phyloP scores from a whole-genome alignment of 345 rosid genomes.

The Rhizophora mangle region DNA sequence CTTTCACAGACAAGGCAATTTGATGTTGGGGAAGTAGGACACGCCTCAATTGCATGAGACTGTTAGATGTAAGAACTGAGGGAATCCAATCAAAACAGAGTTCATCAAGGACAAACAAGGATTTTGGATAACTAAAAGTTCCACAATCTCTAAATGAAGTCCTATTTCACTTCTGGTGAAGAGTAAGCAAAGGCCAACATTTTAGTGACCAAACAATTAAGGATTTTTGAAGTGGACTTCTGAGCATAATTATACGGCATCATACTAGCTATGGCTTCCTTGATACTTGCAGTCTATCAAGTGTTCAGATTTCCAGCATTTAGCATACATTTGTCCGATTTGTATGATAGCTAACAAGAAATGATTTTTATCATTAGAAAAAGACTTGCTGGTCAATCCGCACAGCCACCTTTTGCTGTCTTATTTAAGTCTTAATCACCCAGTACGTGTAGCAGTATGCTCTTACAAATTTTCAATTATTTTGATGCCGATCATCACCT shows the following conservation, averaged over 20 bases:
- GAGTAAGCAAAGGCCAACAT: background rate
- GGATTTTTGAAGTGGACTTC: too few relatives aligned
- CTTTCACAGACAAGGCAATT: conserved; percentile 21
- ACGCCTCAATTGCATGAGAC: conserved; percentile 32
- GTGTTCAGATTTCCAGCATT: too few relatives aligned
- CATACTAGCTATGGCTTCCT: too few relatives aligned
- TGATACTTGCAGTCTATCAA: too few relatives aligned
- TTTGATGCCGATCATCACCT: background rate
- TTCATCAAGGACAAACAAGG: conserved; percentile 8
- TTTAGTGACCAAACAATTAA: background rate
- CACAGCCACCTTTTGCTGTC: too few relatives aligned
- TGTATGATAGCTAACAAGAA: too few relatives aligned
- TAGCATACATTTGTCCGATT: too few relatives aligned
- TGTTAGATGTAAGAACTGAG: conserved; percentile 21
- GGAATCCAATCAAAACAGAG: conserved; percentile 12
- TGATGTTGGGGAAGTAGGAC: conserved; percentile 16
- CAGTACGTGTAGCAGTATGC: background rate
- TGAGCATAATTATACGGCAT: too few relatives aligned
- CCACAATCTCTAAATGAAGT: background rate
- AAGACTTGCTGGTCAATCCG: too few relatives aligned
- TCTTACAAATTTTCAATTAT: background rate
- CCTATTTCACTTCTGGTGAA: background rate
- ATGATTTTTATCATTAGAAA: too few relatives aligned
- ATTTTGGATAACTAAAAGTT: background rate
- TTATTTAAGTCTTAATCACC: background rate